phyloP scores from a whole-genome alignment of 2,329 filamentous ascomycete genomes.

The Colletotrichum cereale region DNA sequence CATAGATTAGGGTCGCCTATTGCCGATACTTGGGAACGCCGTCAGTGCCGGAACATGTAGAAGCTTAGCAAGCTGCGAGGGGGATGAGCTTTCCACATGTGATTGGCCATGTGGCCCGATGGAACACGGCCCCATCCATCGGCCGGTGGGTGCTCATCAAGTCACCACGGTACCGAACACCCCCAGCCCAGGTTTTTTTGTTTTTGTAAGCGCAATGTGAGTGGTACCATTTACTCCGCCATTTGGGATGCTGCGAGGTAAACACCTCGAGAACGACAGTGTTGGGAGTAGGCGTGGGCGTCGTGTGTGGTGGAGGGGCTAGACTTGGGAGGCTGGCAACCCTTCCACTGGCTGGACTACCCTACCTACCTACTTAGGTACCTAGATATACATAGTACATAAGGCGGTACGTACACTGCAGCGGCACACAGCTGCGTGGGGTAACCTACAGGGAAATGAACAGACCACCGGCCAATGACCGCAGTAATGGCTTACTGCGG shows the following conservation, averaged over 20 bases:
- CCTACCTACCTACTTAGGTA: too few relatives aligned
- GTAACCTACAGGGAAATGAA: conserved; percentile 28
- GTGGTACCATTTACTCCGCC: conserved; percentile 16
- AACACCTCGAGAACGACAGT: neutral
- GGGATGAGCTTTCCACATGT: neutral
- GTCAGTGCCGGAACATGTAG: conserved; percentile 14
- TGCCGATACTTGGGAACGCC: neutral
- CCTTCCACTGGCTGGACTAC: neutral
- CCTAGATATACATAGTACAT: too few relatives aligned
- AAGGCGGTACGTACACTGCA: too few relatives aligned
- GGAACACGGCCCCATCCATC: conserved; percentile 18
- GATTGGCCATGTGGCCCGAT: conserved; percentile 10
- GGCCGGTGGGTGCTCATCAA: conserved; percentile 27
- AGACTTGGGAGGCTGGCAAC: conserved; percentile 9
- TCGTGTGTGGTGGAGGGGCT: conserved; percentile 24
- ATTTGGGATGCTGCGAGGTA: neutral
- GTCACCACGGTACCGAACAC: conserved; percentile 1
- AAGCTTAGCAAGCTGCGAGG: conserved; percentile 26
- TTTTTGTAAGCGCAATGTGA: neutral
- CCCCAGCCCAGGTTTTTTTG: neutral
- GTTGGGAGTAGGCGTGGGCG: conserved; percentile 13
- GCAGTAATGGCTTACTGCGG: conserved; percentile 21
- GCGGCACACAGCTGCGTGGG: conserved; percentile 26
- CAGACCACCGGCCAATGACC: conserved; percentile 23
- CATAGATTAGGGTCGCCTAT: neutral